A percentile compares a stretch with the other conserved stretches of the same genome.
phyloP scores from a whole-genome alignment of 1,284 basidiomycete genomes.

The Chondrostereum purpureum region DNA sequence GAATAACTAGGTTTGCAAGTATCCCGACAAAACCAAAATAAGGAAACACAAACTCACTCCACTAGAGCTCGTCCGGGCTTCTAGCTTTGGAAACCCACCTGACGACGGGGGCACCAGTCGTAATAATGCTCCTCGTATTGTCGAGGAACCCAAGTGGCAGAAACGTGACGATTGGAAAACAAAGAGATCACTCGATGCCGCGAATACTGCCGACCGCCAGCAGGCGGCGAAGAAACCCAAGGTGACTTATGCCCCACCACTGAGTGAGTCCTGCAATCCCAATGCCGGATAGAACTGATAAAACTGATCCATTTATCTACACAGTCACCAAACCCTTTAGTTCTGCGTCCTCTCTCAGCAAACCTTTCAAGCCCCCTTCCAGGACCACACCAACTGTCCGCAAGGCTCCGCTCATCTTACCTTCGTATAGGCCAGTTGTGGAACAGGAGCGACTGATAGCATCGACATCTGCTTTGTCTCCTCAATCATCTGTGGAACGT shows the following conservation, averaged over 20 bases:
- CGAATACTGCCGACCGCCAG: conserved; percentile 9
- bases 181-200: conserved; percentile 3
- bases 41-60: conserved; percentile 45
- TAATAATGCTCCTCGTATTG: conserved; percentile 16
- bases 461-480: conserved; percentile 2
- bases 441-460: too few relatives aligned
- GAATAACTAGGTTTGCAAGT: conserved; percentile 71
- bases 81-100: conserved; percentile 10
- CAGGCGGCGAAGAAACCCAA: conserved; percentile 35
- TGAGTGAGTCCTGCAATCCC: conserved; percentile 25
- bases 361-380: conserved; percentile 53
- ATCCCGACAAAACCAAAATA: conserved; percentile 54
- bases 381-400: conserved; percentile 21
- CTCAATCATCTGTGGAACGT: conserved; percentile 4
- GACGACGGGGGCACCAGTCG: conserved; percentile 26
- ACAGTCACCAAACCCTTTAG: conserved; percentile 38
- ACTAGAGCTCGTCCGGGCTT: conserved; percentile 22
- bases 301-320: conserved; percentile 10
- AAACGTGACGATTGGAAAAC: conserved; percentile 18
- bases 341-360: conserved; percentile 34
- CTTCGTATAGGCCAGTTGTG: too few relatives aligned
- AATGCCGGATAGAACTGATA: background rate
- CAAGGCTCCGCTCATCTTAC: conserved; percentile 6
- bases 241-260: conserved; percentile 21
- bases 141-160: too few relatives aligned